These are phyloP conservation scores for Boletales sp. DNA, from an alignment of 768 basidiomycete genomes.

Conservation along the genomic window DNA sequence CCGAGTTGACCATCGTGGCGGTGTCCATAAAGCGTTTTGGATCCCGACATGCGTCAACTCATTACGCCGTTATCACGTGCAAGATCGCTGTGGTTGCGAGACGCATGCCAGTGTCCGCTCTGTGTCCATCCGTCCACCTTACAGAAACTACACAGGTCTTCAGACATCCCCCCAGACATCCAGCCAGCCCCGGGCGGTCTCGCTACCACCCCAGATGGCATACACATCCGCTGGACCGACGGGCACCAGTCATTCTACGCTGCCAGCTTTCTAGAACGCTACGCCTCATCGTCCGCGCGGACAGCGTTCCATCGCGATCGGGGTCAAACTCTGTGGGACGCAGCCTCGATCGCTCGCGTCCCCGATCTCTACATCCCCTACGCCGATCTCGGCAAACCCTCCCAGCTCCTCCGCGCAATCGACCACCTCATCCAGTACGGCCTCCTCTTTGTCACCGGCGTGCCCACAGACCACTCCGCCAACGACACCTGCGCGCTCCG, in stretches of 20 bases:
- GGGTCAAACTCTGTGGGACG: conserved; percentile 43
- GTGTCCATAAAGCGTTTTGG: no score
- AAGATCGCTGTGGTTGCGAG: conserved; percentile 66
- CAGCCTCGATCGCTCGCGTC: conserved; percentile 31
- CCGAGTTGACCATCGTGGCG: no score
- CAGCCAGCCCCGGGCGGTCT: conserved; percentile 43
- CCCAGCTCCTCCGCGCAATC: conserved; percentile 55
- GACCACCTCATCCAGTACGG: conserved; percentile 71
- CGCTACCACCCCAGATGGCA: conserved; percentile 38
- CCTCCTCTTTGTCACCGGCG: conserved; percentile 66
- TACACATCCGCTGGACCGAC: conserved; percentile 54
- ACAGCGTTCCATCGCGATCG: conserved; percentile 45
- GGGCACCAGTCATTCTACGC: conserved; percentile 59
- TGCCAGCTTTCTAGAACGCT: conserved; percentile 44
- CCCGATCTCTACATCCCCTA: conserved; percentile 57
- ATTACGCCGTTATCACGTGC: no score
- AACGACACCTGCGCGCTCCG: conserved; percentile 64
- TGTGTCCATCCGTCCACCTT: conserved; percentile 76
- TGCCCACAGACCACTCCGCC: conserved; percentile 60
- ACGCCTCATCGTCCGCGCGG: conserved; percentile 38
- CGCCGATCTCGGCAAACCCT: conserved; percentile 39
- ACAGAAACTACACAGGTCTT: conserved; percentile 73
- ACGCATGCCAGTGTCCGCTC: conserved; percentile 69
- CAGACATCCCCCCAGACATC: conserved; percentile 56
- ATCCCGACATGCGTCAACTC: no score